Conservation (phyloP, 805 yeast genomes). For the Starmerella lactis-condensi region DNA sequence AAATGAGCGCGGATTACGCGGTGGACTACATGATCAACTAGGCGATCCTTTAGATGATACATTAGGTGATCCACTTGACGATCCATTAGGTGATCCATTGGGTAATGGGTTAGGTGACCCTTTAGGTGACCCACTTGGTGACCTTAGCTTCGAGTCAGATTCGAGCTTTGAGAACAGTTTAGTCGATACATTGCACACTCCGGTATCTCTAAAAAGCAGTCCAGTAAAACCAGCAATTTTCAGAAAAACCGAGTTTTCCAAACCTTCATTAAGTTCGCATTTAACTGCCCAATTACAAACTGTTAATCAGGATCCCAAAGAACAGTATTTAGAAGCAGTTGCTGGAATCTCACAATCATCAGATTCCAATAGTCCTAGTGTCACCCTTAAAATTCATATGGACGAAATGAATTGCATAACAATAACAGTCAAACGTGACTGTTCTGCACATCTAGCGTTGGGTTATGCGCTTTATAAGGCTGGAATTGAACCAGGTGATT, state of each 20-base stretch:
- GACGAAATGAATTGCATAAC: slow-evolving; percentile 21
- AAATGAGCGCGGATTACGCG: too few species aligned
- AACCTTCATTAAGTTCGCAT: slow-evolving; percentile 4
- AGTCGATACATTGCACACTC: slow-evolving; percentile 25
- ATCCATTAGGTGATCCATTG: not conserved
- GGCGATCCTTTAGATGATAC: too few species aligned
- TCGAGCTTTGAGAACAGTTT: slow-evolving; percentile 21
- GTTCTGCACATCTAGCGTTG: slow-evolving; percentile 35
- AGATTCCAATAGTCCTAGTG: slow-evolving; percentile 4
- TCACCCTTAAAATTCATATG: slow-evolving; percentile 21
- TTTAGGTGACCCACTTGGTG: not conserved
- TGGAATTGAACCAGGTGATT: slow-evolving; percentile 25
- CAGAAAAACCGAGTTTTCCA: slow-evolving; percentile 4
- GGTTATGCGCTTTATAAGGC: slow-evolving; percentile 32
- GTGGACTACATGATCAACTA: too few species aligned
- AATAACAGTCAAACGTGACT: slow-evolving; percentile 23
- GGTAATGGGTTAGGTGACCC: not conserved
- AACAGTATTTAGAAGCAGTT: slow-evolving; percentile 15
- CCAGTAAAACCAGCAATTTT: not conserved
- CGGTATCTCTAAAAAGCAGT: slow-evolving; percentile 1
- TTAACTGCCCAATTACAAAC: slow-evolving; percentile 8
- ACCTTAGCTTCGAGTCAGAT: slow-evolving; percentile 1
- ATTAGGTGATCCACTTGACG: too few species aligned
- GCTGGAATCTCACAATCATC: slow-evolving; percentile 5
- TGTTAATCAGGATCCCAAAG: slow-evolving; percentile 12